phyloP scores from a whole-genome alignment of 2,329 filamentous ascomycete genomes.

The Alternaria conjuncta region DNA sequence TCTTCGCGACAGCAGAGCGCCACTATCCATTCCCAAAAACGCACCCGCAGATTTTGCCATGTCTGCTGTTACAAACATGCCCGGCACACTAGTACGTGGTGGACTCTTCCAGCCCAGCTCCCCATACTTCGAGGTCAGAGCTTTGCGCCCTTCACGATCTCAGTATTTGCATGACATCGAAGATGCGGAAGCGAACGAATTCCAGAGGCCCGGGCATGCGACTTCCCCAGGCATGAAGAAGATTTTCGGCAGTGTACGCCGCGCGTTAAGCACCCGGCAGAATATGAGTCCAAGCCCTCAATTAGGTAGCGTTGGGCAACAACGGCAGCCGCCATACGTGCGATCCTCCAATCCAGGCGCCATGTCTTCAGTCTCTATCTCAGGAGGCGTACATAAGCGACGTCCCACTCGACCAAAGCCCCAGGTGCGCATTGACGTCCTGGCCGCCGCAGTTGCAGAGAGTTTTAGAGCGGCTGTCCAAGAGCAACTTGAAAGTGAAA shows the following conservation, averaged over 20 bases:
- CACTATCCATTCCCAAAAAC: slow-evolving; percentile 56
- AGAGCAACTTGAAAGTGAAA: slow-evolving; percentile 59
- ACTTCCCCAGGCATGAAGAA: slow-evolving; percentile 76
- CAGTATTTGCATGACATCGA: slow-evolving; percentile 41
- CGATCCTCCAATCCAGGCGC: slow-evolving; percentile 41
- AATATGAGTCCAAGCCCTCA: slow-evolving; percentile 32
- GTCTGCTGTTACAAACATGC: slow-evolving; percentile 69
- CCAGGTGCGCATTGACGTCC: slow-evolving; percentile 76
- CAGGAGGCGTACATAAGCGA: slow-evolving; percentile 43
- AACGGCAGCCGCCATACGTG: slow-evolving; percentile 29
- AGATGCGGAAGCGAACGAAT: slow-evolving; percentile 30
- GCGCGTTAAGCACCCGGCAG: slow-evolving; percentile 72
- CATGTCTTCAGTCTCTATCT: slow-evolving; percentile 27
- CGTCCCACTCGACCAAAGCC: slow-evolving; percentile 34
- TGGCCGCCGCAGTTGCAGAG: slow-evolving; percentile 79
- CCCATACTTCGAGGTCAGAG: slow-evolving; percentile 71
- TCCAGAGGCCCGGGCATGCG: slow-evolving; percentile 30
- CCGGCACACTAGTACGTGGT: slow-evolving; percentile 85
- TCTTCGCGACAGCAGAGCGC: slow-evolving; percentile 69
- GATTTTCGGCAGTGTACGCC: slow-evolving; percentile 83
- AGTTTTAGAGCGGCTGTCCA: slow-evolving; percentile 79
- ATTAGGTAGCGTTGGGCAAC: slow-evolving; percentile 23
- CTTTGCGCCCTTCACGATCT: slow-evolving; percentile 39
- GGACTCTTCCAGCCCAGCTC: slow-evolving; percentile 83
- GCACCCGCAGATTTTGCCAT: slow-evolving; percentile 53